A percentile compares a stretch with the other conserved stretches of the same genome.
Evolutionary conservation across 1,139 yeast genomes (phyloP).

Genomic region (Candida tetrigidarum): DNA sequence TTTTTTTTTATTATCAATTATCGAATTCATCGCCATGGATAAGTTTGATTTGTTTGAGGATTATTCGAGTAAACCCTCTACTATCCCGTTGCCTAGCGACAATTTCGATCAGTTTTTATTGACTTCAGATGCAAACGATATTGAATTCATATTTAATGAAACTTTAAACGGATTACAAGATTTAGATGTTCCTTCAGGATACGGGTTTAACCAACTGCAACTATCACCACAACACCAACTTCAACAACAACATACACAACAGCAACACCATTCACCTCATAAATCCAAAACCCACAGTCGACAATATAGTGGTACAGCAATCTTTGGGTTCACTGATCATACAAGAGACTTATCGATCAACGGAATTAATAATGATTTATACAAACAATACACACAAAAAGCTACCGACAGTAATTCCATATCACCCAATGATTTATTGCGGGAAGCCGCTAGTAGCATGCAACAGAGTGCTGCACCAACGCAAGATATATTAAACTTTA

Average conservation of each 20-base stretch:
- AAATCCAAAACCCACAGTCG: constrained; percentile 33
- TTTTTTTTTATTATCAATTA: background rate
- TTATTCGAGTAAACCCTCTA: constrained; percentile 18
- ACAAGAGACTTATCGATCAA: constrained; percentile 53
- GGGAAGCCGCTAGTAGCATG: background rate
- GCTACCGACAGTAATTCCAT: constrained; percentile 24
- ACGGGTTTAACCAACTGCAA: constrained; percentile 18
- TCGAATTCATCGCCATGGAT: constrained; percentile 23
- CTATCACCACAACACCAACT: constrained; percentile 7
- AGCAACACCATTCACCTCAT: constrained; percentile 14
- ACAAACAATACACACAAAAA: constrained; percentile 22
- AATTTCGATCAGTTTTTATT: constrained; percentile 43
- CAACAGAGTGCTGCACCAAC: constrained; percentile 14
- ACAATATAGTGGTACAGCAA: constrained; percentile 63
- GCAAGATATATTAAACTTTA: constrained; percentile 19
- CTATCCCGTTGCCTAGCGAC: constrained; percentile 46
- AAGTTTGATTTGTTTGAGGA: constrained; percentile 43
- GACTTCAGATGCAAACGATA: constrained; percentile 32
- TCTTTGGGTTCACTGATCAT: constrained; percentile 62
- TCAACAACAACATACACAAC: constrained; percentile 10
- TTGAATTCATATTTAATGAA: constrained; percentile 48
- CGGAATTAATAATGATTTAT: constrained; percentile 32
- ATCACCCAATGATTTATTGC: constrained; percentile 40
- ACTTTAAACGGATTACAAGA: constrained; percentile 52
- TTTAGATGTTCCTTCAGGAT: constrained; percentile 56